Evolutionary conservation across 345 rosid species (phyloP), one percentile per base, ranked within the genome.

Genomic region (Eucalyptus victrix): DNA sequence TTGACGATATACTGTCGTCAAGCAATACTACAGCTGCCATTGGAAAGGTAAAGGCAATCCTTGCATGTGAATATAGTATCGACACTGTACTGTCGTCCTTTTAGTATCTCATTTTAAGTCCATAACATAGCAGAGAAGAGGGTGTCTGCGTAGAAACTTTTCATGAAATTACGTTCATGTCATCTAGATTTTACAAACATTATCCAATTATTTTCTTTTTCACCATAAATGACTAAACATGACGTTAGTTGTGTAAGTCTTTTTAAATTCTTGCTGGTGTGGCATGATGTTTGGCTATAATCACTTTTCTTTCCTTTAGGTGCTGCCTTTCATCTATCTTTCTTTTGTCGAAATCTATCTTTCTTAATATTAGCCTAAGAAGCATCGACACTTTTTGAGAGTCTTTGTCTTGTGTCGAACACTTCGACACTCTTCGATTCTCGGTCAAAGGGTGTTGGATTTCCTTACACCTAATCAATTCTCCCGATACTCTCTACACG

Each of bases 11-110:
- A 6, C 18, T 50, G 53, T 51, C 56, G 56, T 53, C 56, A 53
- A 18, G 56, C 56, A 53, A 53, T 53, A 53, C 90, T 45, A 89
- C 90, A 85, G 93, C 94, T n/a, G 90, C 93, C 23, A 91, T 90
- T 80, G 92, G 92, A 23, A 92, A 92, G 94, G 94, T 49, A 45
- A 49, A 30, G 16, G 47, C 47, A 44, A 69, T 87, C 44, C n/a
- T 50, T 51, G 40, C 40, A n/a, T 67, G 37, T 3, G 6, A 16
- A 67, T n/a, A 67, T 67, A 32, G 80, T 67, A 60, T 32, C 21
- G 6, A 67, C 23, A 16, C 1, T 32, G 12, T 67, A 5, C 40
- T n/a, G 21, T 16, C 18, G 42, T 67, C 80, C 80, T n/a, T n/a
- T 67, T 32, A 67, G 23, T 16, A 9, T 9, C 23, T 67, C 1